Conservation (phyloP, 1,284 basidiomycete genomes). For the Microstroma glucosiphilum region DNA sequence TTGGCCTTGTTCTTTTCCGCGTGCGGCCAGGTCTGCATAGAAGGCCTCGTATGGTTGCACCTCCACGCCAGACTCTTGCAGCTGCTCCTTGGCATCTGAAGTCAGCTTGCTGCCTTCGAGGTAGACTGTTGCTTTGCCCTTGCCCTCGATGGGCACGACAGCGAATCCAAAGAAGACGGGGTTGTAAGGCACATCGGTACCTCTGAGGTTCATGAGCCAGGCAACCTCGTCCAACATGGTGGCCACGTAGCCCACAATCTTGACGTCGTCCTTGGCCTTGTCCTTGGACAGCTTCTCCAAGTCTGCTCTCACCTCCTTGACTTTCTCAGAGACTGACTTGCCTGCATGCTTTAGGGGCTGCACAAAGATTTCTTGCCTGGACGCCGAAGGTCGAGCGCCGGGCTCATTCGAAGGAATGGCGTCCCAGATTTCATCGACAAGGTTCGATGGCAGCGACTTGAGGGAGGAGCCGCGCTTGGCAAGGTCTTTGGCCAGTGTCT, state of each 20-base stretch:
- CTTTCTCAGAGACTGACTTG: slow-evolving; percentile 34
- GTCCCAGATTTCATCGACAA: slow-evolving; percentile 75
- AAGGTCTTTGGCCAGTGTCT: slow-evolving; percentile 27
- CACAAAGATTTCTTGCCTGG: slow-evolving; percentile 59
- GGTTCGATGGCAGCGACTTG: slow-evolving; percentile 60
- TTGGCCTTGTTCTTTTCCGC: slow-evolving; percentile 24
- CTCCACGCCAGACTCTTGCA: slow-evolving; percentile 67
- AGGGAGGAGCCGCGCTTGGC: slow-evolving; percentile 25
- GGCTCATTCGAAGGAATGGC: neutral
- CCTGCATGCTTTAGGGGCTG: slow-evolving; percentile 68
- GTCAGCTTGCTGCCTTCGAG: slow-evolving; percentile 63
- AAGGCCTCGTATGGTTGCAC: slow-evolving; percentile 62
- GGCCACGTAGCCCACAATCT: slow-evolving; percentile 31
- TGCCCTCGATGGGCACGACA: slow-evolving; percentile 63
- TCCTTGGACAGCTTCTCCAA: slow-evolving; percentile 24
- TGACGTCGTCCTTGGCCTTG: slow-evolving; percentile 16
- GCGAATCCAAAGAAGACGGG: slow-evolving; percentile 90
- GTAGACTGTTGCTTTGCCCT: slow-evolving; percentile 61
- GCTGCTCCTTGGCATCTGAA: slow-evolving; percentile 58
- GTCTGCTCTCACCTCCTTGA: slow-evolving; percentile 37
- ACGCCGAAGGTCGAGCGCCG: neutral
- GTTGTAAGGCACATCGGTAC: slow-evolving; percentile 86
- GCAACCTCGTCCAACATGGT: slow-evolving; percentile 49
- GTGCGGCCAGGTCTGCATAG: slow-evolving; percentile 36
- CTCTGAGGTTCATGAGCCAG: slow-evolving; percentile 87